phyloP scores from a whole-genome alignment of 345 rosid genomes.

The Citrus glauca region DNA sequence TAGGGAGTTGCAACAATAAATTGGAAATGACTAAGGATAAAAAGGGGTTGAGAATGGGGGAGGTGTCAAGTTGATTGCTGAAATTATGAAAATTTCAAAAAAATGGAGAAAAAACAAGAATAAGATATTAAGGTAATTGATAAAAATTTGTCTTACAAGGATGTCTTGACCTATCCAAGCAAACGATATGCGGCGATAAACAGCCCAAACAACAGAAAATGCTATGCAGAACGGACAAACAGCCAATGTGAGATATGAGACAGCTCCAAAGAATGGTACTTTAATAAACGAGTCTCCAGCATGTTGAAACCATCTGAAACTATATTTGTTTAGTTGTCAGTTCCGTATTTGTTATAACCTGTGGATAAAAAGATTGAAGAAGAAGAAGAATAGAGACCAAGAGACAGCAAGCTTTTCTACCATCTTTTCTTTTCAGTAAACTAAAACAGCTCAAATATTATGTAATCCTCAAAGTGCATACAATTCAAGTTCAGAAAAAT shows the following conservation, averaged over 20 bases:
- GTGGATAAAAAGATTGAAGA: background rate
- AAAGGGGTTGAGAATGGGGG: background rate
- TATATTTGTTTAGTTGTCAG: constrained; percentile 46
- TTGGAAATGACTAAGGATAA: background rate
- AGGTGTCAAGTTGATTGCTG: background rate
- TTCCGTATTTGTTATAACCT: background rate
- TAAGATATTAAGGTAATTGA: background rate
- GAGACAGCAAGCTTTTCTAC: background rate
- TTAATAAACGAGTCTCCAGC: constrained; percentile 73
- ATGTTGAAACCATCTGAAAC: constrained; percentile 90
- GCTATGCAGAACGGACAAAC: constrained; percentile 90
- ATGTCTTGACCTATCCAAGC: constrained; percentile 99
- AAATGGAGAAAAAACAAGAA: background rate
- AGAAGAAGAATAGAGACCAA: background rate
- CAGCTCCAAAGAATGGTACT: constrained; percentile 81
- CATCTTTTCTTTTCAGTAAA: background rate
- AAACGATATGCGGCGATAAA: constrained; percentile 51
- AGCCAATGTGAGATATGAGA: constrained; percentile 81
- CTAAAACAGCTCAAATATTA: background rate
- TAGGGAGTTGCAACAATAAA: background rate
- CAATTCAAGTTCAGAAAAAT: background rate
- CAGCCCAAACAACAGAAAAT: constrained; percentile 91
- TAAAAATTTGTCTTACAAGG: constrained; percentile 60
- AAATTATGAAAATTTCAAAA: background rate
- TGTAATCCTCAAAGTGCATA: constrained; percentile 1